Conservation (phyloP, 345 rosid species). For the Salix caprea region DNA sequence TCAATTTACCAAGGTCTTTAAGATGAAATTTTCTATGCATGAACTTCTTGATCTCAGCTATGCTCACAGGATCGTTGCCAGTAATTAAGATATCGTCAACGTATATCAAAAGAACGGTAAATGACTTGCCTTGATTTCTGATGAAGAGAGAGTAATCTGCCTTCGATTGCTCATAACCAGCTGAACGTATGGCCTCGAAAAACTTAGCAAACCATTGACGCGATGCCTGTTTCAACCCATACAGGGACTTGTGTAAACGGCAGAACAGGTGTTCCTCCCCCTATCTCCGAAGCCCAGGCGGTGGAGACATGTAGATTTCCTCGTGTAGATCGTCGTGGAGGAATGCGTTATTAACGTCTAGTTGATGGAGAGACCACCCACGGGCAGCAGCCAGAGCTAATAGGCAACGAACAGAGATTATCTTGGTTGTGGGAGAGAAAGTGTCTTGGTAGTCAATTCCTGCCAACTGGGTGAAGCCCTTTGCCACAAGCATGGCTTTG, state of each 20-base stretch:
- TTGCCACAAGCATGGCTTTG: not conserved
- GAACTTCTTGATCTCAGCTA: not conserved
- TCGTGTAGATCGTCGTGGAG: no score
- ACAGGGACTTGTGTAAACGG: not conserved
- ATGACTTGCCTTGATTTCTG: not conserved
- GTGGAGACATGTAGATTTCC: no score
- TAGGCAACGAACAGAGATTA: not conserved
- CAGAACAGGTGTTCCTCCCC: not conserved
- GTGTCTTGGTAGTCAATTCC: not conserved
- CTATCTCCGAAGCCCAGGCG: not conserved
- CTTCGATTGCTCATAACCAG: not conserved
- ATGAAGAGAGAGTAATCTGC: not conserved
- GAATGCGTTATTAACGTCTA: no score
- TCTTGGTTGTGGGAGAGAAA: not conserved
- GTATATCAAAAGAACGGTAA: not conserved
- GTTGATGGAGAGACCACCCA: not conserved
- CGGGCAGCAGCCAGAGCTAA: not conserved
- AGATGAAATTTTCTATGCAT: not conserved
- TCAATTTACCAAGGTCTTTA: not conserved
- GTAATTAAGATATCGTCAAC: conserved; percentile 2
- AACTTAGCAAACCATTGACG: not conserved
- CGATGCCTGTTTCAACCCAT: not conserved
- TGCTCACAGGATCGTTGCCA: not conserved
- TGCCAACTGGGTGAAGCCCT: not conserved
- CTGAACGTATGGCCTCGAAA: not conserved